Conservation (phyloP, 495 filamentous ascomycete species). For the Amorphotheca resinae region DNA sequence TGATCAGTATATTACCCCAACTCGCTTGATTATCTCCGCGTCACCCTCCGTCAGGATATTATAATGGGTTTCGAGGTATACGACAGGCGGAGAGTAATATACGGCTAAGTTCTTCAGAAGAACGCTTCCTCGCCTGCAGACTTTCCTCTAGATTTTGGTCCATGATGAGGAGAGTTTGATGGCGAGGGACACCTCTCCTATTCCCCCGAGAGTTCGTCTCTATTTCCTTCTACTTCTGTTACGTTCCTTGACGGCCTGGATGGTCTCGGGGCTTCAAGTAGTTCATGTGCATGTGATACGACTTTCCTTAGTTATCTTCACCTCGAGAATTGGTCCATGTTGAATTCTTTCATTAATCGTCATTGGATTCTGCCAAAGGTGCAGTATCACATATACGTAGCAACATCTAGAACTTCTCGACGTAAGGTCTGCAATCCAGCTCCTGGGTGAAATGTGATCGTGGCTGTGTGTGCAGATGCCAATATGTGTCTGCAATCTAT, state of each 20-base stretch:
- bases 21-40: constrained; percentile 64
- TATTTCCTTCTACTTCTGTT: too few relatives aligned
- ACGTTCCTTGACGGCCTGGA: too few relatives aligned
- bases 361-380: too few relatives aligned
- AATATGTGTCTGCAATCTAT: constrained; percentile 84
- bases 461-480: constrained; percentile 79
- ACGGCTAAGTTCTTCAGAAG: constrained; percentile 19
- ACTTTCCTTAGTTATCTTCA: too few relatives aligned
- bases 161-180: constrained; percentile 58
- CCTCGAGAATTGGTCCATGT: too few relatives aligned
- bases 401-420: constrained; percentile 20
- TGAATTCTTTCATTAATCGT: too few relatives aligned
- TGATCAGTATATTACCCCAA: not conserved
- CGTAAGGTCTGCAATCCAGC: constrained; percentile 52
- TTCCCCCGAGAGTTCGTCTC: too few relatives aligned
- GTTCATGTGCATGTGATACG: too few relatives aligned
- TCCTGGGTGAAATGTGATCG: constrained; percentile 72
- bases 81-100: constrained; percentile 56
- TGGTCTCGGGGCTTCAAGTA: too few relatives aligned
- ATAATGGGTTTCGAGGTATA: constrained; percentile 67
- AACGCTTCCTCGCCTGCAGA: constrained; percentile 52
- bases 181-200: constrained; percentile 48
- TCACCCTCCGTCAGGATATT: constrained; percentile 35
- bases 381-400: too few relatives aligned
- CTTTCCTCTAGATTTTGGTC: constrained; percentile 37